phyloP scores from a whole-genome alignment of 208 protist genomes.

The Wallacemonas collosoma region DNA sequence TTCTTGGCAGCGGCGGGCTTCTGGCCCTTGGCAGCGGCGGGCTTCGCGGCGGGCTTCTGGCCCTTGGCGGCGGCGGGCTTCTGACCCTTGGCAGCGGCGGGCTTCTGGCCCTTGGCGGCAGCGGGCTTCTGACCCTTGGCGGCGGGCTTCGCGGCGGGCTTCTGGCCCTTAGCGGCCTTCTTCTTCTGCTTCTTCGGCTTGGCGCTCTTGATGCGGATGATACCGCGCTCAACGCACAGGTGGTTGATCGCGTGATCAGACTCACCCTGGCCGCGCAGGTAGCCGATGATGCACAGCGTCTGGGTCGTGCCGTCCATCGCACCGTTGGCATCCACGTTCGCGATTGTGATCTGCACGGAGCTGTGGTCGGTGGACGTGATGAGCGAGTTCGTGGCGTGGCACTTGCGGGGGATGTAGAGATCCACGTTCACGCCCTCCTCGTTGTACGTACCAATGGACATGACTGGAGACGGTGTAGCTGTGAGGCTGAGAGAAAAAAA shows the following conservation, averaged over 20 bases:
- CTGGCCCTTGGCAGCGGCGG: conserved; percentile 13
- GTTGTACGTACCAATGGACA: conserved; percentile 92
- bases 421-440: conserved; percentile 93
- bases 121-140: conserved; percentile 19
- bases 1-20: conserved; percentile 21
- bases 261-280: conserved; percentile 93
- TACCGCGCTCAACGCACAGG: conserved; percentile 82
- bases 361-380: conserved; percentile 96
- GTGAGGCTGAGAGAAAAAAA: conserved; percentile 12
- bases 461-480: conserved; percentile 25
- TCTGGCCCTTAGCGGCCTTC: conserved; percentile 33
- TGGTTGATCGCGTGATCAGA: conserved; percentile 96
- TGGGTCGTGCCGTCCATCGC: conserved; percentile 92
- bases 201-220: conserved; percentile 87
- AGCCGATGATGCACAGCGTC: conserved; percentile 95
- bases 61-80: conserved; percentile 29
- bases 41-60: conserved; percentile 19
- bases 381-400: conserved; percentile 95
- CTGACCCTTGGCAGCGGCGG: conserved; percentile 18
- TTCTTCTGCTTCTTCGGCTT: conserved; percentile 76
- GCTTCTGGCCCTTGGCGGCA: conserved; percentile 18
- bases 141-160: conserved; percentile 29
- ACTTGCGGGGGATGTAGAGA: conserved; percentile 97
- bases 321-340: conserved; percentile 92
- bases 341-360: conserved; percentile 96